Evolutionary conservation across 371 early-diverging fungal species (phyloP).

Genomic region (Lichtheimia ramosa): DNA sequence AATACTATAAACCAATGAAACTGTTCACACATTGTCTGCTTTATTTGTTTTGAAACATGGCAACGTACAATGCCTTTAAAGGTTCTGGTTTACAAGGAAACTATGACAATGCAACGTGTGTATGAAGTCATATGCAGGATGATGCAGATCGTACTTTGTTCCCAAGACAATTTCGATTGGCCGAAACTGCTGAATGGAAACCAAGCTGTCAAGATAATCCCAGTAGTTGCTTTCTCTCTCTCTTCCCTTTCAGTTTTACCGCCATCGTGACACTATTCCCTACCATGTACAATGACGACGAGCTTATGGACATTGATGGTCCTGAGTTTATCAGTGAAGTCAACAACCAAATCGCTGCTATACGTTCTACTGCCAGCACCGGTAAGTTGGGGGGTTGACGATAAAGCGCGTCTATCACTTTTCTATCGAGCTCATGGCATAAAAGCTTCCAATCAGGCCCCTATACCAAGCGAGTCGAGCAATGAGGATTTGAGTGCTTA

Average conservation of each 20-base stretch:
- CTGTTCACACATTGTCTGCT: too few relatives aligned
- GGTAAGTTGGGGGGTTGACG: not conserved
- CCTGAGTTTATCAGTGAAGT: conserved; percentile 36
- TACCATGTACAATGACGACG: not conserved
- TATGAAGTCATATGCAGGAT: too few relatives aligned
- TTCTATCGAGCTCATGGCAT: too few relatives aligned
- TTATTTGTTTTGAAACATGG: too few relatives aligned
- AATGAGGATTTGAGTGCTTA: not conserved
- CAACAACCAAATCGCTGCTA: conserved; percentile 26
- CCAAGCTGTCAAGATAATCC: not conserved
- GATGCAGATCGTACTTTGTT: too few relatives aligned
- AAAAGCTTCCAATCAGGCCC: too few relatives aligned
- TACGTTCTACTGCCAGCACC: conserved; percentile 12
- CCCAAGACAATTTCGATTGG: not conserved
- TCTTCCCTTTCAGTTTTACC: not conserved
- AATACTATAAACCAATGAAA: too few relatives aligned
- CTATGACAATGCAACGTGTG: too few relatives aligned
- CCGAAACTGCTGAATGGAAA: not conserved
- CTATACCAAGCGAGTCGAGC: too few relatives aligned
- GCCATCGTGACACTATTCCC: not conserved
- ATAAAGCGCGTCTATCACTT: not conserved
- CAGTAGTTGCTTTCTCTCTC: not conserved
- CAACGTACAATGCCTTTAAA: too few relatives aligned
- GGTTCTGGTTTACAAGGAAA: too few relatives aligned
- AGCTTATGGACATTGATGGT: conserved; percentile 44